These are phyloP conservation scores for Actinidia polygama DNA, from an alignment of 179 eudicot genomes.

Conservation along the genomic window DNA sequence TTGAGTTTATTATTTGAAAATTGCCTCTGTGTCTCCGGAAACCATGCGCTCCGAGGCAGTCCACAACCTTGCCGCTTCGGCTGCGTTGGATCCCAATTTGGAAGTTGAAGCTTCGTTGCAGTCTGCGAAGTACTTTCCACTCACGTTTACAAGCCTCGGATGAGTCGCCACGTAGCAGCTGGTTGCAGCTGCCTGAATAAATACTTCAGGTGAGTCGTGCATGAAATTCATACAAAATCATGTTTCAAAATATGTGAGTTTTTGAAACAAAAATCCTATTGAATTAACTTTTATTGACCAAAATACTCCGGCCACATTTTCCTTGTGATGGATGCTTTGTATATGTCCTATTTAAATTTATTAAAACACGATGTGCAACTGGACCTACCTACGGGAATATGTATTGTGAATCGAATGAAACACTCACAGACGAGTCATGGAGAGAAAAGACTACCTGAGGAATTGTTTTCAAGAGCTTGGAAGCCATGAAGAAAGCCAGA, in stretches of 20 bases:
- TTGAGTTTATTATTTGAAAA: background rate
- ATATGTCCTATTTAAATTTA: too few relatives aligned
- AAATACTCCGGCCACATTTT: too few relatives aligned
- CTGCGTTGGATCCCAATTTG: constrained; percentile 49
- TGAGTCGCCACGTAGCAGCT: constrained; percentile 88
- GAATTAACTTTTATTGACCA: too few relatives aligned
- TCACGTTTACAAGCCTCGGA: constrained; percentile 48
- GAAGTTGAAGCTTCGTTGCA: constrained; percentile 77
- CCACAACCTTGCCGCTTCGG: constrained; percentile 67
- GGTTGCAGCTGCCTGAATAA: constrained; percentile 83
- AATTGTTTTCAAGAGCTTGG: constrained; percentile 61
- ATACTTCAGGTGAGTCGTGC: constrained; percentile 23
- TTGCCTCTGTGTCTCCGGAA: constrained; percentile 26
- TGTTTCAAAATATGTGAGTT: background rate
- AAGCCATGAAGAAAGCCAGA: constrained; percentile 57
- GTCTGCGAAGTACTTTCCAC: constrained; percentile 80
- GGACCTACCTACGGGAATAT: too few relatives aligned
- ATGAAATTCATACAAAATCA: background rate
- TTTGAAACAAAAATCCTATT: too few relatives aligned
- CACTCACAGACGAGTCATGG: too few relatives aligned
- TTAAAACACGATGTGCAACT: too few relatives aligned
- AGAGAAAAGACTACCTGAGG: constrained; percentile 41
- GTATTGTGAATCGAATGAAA: too few relatives aligned
- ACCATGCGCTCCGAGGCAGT: constrained; percentile 64
- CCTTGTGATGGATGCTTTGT: too few relatives aligned